phyloP scores from a whole-genome alignment of 169 alveolate species.

The Perkinsus chesapeaki region DNA sequence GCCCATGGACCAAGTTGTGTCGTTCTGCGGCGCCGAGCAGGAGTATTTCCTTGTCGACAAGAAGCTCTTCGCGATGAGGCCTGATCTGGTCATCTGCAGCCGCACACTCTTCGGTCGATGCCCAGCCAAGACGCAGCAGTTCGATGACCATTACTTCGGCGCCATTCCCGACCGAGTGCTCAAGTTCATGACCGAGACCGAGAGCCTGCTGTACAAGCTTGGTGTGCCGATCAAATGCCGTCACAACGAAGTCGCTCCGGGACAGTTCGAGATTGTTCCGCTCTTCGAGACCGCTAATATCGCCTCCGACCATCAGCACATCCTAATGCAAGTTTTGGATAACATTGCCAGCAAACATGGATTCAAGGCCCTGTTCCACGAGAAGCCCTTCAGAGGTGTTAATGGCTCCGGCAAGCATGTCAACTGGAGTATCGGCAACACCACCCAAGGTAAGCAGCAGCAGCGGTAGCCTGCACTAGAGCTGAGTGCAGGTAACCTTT shows the following conservation, averaged over 20 bases:
- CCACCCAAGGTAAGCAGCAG: not conserved
- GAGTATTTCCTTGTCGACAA: not conserved
- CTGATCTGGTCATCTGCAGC: not conserved
- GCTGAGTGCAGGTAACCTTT: not conserved
- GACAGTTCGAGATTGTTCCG: not conserved
- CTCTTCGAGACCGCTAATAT: not conserved
- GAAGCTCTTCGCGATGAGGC: not conserved
- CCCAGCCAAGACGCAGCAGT: constrained; percentile 1
- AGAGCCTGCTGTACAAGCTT: not conserved
- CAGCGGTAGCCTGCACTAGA: not conserved
- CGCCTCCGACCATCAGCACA: not conserved
- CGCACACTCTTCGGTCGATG: not conserved
- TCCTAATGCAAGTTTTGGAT: not conserved
- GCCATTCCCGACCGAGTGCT: not conserved
- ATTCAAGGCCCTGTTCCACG: not conserved
- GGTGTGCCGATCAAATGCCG: not conserved
- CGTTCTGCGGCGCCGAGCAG: not conserved
- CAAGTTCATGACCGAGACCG: not conserved
- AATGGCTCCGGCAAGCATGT: not conserved
- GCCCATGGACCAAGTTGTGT: not conserved
- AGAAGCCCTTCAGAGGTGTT: not conserved
- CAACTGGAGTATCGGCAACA: not conserved
- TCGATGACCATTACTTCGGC: not conserved
- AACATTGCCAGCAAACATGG: not conserved
- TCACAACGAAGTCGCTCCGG: not conserved